Percentiles rank a stretch among this genome's conserved stretches.
These are phyloP conservation scores for Cytauxzoon felis DNA, from an alignment of 169 alveolate species.

Conservation along the genomic window DNA sequence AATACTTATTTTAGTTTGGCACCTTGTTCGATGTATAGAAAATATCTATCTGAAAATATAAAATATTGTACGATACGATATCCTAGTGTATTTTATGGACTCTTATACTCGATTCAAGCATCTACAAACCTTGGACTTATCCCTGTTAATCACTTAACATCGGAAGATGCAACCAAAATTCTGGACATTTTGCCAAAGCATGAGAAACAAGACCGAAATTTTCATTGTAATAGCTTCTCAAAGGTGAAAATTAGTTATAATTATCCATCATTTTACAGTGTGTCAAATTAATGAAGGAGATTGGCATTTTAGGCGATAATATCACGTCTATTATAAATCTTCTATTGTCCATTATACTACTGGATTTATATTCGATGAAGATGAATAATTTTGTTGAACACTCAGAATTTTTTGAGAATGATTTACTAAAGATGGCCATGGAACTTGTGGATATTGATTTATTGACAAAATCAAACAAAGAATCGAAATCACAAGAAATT, in stretches of 20 bases:
- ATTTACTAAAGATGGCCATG: slow-evolving; percentile 24
- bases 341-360: slow-evolving; percentile 24
- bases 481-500: slow-evolving; percentile 21
- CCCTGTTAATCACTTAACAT: slow-evolving; percentile 6
- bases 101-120: slow-evolving; percentile 14
- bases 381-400: not conserved
- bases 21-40: slow-evolving; percentile 6
- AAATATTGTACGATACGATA: not conserved
- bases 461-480: slow-evolving; percentile 4
- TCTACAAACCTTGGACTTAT: slow-evolving; percentile 5
- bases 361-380: slow-evolving; percentile 1
- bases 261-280: not conserved
- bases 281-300: slow-evolving; percentile 6
- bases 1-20: not conserved
- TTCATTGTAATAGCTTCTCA: slow-evolving; percentile 4
- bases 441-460: slow-evolving; percentile 21
- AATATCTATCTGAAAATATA: not conserved
- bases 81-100: slow-evolving; percentile 43
- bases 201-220: slow-evolving; percentile 8
- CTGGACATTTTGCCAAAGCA: slow-evolving; percentile 39
- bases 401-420: slow-evolving; percentile 11
- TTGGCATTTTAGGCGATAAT: slow-evolving; percentile 45
- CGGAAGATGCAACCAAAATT: slow-evolving; percentile 1
- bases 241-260: not conserved
- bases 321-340: slow-evolving; percentile 8